Base-by-base conservation (phyloP, 352 stramenopile species). In the Pythium rhizo-oryzae region DNA sequence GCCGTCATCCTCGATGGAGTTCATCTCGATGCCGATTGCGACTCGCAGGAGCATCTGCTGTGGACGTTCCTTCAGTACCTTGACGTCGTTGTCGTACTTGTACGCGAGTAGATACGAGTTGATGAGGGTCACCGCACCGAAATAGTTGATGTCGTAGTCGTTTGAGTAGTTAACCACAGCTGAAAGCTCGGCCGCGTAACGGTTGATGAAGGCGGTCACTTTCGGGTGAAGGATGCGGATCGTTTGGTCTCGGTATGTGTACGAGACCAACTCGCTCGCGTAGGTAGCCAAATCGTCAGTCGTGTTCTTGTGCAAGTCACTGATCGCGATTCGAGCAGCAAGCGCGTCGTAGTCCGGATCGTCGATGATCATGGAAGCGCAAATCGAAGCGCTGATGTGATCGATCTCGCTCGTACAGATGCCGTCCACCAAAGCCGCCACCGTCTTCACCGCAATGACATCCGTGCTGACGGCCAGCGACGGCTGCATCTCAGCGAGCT, bases 1-100 rank as follows among this genome's bases (percentile, higher is more conserved):
- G 85, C 43, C 98, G 71, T 11, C 95, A 8, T 58, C 41, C 13
- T 91, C 80, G 64, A 98, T 92, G 72, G 98, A 89, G 19, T 94
- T 70, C 67, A 93, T 87, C 70, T 98, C 91, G 78, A 99, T 98
- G 53, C 96, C 96, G 6, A 98, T 75, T 6, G 93, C 70, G 25
- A 98, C 94, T 37, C 96, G 88, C 93, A 99, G 98, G 43, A 97
- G 80, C 89, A 99, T 96, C 72, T 98, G 90, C 79, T 99, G 96
- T 0, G 96, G 96, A n/a, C 96, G 82, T 79, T 99, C 96, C n/a
- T 82, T 82, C 69, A 99, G 92, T 6, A 57, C 19, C 50, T 57
- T 57, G 25, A 57, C 24, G 25, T 57, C 50, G 24, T 35, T 35
- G 47, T 85, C 78, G 39, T 88, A 92, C 72, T 98, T 66, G 23